Evolutionary conservation across 768 basidiomycete species (phyloP).

Genomic region (Suillus paluster): DNA sequence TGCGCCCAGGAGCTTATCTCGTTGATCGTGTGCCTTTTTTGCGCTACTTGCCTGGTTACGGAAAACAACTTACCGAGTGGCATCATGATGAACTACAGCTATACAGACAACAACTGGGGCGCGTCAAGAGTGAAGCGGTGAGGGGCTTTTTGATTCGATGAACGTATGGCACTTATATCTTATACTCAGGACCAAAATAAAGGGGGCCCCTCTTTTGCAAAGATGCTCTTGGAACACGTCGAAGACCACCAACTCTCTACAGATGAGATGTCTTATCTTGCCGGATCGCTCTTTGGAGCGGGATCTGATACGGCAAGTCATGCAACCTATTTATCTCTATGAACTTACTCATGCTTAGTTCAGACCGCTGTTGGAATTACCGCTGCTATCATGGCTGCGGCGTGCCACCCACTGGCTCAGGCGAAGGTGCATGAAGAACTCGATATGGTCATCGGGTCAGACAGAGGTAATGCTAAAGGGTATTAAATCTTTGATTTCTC

Average conservation of each 20-base stretch:
- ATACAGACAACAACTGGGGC: conserved; percentile 49
- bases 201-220: conserved; percentile 44
- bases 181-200: conserved; percentile 12
- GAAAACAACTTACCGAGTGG: conserved; percentile 52
- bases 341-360: not conserved
- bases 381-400: conserved; percentile 49
- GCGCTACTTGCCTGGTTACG: conserved; percentile 58
- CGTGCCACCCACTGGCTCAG: conserved; percentile 54
- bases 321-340: not conserved
- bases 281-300: conserved; percentile 62
- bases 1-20: conserved; percentile 36
- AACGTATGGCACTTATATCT: not conserved
- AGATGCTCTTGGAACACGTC: conserved; percentile 55
- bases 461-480: conserved; percentile 15
- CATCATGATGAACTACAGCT: conserved; percentile 54
- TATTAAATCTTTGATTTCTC: not conserved
- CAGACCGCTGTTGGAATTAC: conserved; percentile 55
- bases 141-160: not conserved
- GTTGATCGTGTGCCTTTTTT: conserved; percentile 39
- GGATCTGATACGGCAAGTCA: conserved; percentile 54
- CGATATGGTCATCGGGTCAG: conserved; percentile 50
- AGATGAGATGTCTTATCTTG: conserved; percentile 61
- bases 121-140: conserved; percentile 48
- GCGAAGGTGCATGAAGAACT: conserved; percentile 53
- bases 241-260: conserved; percentile 51